phyloP scores from a whole-genome alignment of 2,329 filamentous ascomycete genomes.

The Metarhizium robertsii region DNA sequence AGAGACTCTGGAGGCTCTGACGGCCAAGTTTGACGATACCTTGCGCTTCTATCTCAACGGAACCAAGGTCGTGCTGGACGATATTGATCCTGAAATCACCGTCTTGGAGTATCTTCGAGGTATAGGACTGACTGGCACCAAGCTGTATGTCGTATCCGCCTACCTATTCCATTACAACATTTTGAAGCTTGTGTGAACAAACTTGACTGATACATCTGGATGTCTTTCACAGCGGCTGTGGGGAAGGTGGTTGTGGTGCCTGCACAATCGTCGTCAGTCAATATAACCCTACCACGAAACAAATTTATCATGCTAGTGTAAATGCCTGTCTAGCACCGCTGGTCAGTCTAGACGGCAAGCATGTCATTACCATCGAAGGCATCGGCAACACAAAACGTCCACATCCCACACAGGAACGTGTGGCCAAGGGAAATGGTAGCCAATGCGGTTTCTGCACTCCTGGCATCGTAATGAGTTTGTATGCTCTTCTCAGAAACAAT shows the following conservation, averaged over 20 bases:
- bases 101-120: conserved; percentile 88
- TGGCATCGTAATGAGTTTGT: conserved; percentile 96
- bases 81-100: conserved; percentile 84
- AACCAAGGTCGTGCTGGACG: conserved; percentile 75
- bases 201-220: not conserved
- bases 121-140: conserved; percentile 89
- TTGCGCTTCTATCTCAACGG: conserved; percentile 92
- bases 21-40: conserved; percentile 74
- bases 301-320: conserved; percentile 92
- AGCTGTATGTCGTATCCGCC: conserved; percentile 46
- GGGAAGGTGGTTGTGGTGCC: conserved; percentile 91
- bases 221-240: conserved; percentile 55
- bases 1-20: conserved; percentile 40
- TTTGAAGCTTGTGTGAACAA: not conserved
- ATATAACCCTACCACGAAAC: conserved; percentile 82
- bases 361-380: conserved; percentile 95
- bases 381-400: conserved; percentile 83
- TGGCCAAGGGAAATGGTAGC: conserved; percentile 84
- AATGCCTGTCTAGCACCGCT: conserved; percentile 93
- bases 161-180: not conserved
- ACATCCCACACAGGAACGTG: conserved; percentile 82
- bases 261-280: conserved; percentile 94
- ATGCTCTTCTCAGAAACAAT: conserved; percentile 84
- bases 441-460: conserved; percentile 95
- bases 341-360: conserved; percentile 90